phyloP scores from a whole-genome alignment of 306 rosid genomes.

The Geum urbanum region DNA sequence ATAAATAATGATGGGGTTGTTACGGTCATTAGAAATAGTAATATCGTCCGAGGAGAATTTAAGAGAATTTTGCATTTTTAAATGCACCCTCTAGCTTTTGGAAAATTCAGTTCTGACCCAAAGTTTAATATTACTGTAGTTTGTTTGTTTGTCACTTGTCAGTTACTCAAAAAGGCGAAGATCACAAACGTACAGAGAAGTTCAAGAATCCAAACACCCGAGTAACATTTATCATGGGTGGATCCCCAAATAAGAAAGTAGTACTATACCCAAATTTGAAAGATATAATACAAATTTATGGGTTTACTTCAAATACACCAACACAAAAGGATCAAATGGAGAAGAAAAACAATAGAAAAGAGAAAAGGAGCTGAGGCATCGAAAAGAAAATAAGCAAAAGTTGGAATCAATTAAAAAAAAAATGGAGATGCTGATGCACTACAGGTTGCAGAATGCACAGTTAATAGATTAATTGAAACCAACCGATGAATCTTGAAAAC shows the following conservation, averaged over 20 bases:
- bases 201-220: background rate
- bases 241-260: too few relatives aligned
- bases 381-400: background rate
- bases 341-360: slow-evolving; percentile 15
- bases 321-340: slow-evolving; percentile 38
- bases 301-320: slow-evolving; percentile 26
- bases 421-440: slow-evolving; percentile 11
- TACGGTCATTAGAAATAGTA: background rate
- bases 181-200: background rate
- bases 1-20: background rate
- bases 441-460: background rate
- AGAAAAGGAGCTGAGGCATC: slow-evolving; percentile 5
- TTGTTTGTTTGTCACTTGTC: background rate
- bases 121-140: background rate
- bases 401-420: background rate
- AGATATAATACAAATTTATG: slow-evolving; percentile 9
- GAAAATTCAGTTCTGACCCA: slow-evolving; percentile 2
- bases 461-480: slow-evolving; percentile 25
- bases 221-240: background rate
- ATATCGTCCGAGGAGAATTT: background rate
- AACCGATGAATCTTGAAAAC: slow-evolving; percentile 26
- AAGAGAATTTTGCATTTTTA: background rate
- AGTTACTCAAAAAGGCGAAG: background rate
- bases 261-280: too few relatives aligned
- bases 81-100: background rate